Conservation (phyloP, 1,284 basidiomycete genomes). For the Fomitopsis pinicola region DNA sequence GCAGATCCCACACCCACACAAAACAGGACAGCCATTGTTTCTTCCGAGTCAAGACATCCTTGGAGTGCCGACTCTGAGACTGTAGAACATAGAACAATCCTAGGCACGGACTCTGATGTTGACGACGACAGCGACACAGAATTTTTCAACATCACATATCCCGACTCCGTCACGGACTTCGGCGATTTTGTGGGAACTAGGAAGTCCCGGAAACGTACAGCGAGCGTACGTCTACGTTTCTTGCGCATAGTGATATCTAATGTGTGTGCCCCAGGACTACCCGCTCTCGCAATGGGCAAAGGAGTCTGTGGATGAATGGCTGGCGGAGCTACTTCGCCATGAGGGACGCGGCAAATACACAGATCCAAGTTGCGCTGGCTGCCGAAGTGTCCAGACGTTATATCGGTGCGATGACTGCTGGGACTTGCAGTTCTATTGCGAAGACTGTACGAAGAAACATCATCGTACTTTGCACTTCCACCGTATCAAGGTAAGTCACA, state of each 20-base stretch:
- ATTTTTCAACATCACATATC: too few relatives aligned
- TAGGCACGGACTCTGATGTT: too few relatives aligned
- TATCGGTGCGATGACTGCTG: background rate
- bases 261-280: background rate
- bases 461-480: background rate
- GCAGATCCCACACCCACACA: too few relatives aligned
- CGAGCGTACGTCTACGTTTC: background rate
- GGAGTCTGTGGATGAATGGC: too few relatives aligned
- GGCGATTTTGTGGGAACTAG: background rate
- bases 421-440: background rate
- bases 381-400: background rate
- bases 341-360: slow-evolving; percentile 10
- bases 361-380: background rate
- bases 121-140: too few relatives aligned
- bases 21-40: too few relatives aligned
- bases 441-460: background rate
- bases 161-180: background rate
- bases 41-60: too few relatives aligned
- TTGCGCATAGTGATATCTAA: background rate
- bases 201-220: background rate
- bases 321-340: slow-evolving; percentile 6
- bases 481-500: background rate
- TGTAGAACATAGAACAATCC: too few relatives aligned
- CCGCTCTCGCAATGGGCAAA: slow-evolving; percentile 7
- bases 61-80: too few relatives aligned